A percentile compares a stretch with the other conserved stretches of the same genome.
phyloP scores from a whole-genome alignment of 106 monocot species.

The Phalaenopsis aphrodite region DNA sequence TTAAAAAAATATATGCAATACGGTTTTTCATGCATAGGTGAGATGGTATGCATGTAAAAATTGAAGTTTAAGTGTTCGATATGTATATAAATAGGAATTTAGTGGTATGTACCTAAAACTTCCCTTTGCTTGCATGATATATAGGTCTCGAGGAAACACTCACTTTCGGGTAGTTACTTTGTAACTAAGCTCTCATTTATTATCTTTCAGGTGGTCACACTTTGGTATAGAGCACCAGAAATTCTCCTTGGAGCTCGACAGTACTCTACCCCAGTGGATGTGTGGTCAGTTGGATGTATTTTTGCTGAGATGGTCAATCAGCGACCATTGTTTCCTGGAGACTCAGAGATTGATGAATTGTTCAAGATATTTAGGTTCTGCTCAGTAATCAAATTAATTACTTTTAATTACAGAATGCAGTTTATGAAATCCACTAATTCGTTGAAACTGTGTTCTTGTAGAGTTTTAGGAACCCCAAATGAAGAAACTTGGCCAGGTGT shows the following conservation, averaged over 20 bases:
- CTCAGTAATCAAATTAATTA: background rate
- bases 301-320: conserved; percentile 98
- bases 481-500: conserved; percentile 78
- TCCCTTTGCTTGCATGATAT: background rate
- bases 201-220: conserved; percentile 71
- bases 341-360: conserved; percentile 93
- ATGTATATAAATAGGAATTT: no score
- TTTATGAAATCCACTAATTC: background rate
- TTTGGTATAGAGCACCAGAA: conserved; percentile 99
- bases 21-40: no score
- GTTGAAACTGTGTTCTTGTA: conserved; percentile 10
- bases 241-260: conserved; percentile 82
- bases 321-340: conserved; percentile 83
- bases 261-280: conserved; percentile 92
- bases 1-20: no score
- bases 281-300: conserved; percentile 99
- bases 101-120: no score
- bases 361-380: conserved; percentile 93
- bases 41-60: no score
- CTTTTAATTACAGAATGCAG: background rate
- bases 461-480: conserved; percentile 67
- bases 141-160: background rate
- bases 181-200: background rate
- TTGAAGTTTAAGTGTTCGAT: no score
- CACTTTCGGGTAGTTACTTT: background rate